A percentile compares a stretch with the other conserved stretches of the same genome.
These are phyloP conservation scores for Pluteus cervinus DNA, from an alignment of 768 basidiomycete species.

Conservation along the genomic window DNA sequence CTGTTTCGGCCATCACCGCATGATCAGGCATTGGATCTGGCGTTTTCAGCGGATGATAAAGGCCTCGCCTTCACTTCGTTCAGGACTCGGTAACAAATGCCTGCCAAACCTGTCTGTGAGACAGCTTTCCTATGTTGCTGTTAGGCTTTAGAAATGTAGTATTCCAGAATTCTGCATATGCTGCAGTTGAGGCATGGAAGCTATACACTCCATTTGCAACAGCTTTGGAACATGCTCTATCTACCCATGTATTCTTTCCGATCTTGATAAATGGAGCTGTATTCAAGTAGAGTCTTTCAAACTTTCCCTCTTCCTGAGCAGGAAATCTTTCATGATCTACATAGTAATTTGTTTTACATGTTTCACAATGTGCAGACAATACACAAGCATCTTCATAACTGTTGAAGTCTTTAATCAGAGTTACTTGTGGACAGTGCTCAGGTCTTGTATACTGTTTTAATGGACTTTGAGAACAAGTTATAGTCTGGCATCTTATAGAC, in stretches of 20 bases:
- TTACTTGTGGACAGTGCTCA: slow-evolving; percentile 14
- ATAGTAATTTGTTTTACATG: slow-evolving; percentile 10
- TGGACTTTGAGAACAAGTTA: too few species aligned
- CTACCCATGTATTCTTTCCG: slow-evolving; percentile 8
- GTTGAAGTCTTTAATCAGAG: slow-evolving; percentile 10
- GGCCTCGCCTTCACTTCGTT: too few species aligned
- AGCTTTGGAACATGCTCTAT: slow-evolving; percentile 6
- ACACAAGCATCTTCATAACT: slow-evolving; percentile 10
- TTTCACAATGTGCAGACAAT: slow-evolving; percentile 10
- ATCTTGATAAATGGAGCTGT: slow-evolving; percentile 11
- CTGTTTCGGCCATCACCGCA: too few species aligned
- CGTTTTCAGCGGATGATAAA: too few species aligned
- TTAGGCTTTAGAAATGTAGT: slow-evolving; percentile 5
- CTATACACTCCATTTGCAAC: slow-evolving; percentile 10
- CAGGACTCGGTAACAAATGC: too few species aligned
- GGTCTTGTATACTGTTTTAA: too few species aligned
- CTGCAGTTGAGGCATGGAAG: slow-evolving; percentile 13
- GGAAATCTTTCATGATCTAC: slow-evolving; percentile 12
- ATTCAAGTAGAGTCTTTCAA: slow-evolving; percentile 6
- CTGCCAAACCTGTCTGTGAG: background rate
- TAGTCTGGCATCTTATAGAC: too few species aligned
- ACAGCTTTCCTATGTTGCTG: background rate
- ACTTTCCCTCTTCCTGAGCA: too few species aligned
- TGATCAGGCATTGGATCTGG: too few species aligned
- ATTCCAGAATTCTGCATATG: slow-evolving; percentile 12